phyloP scores from a whole-genome alignment of 306 rosid species.

The Prunus campanulata region DNA sequence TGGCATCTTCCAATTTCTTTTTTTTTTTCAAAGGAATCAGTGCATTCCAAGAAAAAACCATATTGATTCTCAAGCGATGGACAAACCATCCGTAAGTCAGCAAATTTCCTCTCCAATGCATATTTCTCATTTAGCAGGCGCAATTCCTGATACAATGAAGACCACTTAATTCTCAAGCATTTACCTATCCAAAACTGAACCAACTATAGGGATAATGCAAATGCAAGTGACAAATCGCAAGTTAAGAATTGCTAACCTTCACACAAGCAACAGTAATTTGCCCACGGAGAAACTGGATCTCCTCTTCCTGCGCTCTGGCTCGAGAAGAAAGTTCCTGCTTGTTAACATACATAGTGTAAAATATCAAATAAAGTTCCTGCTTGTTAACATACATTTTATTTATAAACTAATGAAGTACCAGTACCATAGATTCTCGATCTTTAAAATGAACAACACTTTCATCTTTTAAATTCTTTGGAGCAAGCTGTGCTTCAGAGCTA shows the following conservation, averaged over 20 bases:
- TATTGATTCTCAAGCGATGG: slow-evolving; percentile 22
- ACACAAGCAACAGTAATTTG: slow-evolving; percentile 71
- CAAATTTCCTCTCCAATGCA: slow-evolving; percentile 75
- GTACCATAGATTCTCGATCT: slow-evolving; percentile 73
- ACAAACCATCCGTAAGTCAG: slow-evolving; percentile 89
- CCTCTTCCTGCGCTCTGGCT: slow-evolving; percentile 69
- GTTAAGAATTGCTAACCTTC: slow-evolving; percentile 45
- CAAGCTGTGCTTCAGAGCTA: slow-evolving; percentile 39
- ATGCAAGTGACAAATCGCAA: not conserved
- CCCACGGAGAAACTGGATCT: slow-evolving; percentile 77
- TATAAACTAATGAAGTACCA: slow-evolving; percentile 17
- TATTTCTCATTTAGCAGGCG: slow-evolving; percentile 75
- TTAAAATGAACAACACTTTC: slow-evolving; percentile 40
- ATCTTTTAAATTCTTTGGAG: slow-evolving; percentile 46
- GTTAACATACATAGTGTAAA: slow-evolving; percentile 27
- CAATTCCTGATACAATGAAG: slow-evolving; percentile 62
- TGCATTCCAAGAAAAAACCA: not conserved
- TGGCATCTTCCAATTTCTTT: not conserved
- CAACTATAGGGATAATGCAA: not conserved
- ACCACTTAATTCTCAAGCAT: slow-evolving; percentile 21
- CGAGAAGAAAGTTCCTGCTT: slow-evolving; percentile 69
- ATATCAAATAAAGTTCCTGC: slow-evolving; percentile 38
- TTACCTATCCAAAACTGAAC: slow-evolving; percentile 6
- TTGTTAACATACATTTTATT: slow-evolving; percentile 23
- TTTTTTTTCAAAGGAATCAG: not conserved